phyloP scores from a whole-genome alignment of 768 basidiomycete species.

The Kwoniella botswanensis region DNA sequence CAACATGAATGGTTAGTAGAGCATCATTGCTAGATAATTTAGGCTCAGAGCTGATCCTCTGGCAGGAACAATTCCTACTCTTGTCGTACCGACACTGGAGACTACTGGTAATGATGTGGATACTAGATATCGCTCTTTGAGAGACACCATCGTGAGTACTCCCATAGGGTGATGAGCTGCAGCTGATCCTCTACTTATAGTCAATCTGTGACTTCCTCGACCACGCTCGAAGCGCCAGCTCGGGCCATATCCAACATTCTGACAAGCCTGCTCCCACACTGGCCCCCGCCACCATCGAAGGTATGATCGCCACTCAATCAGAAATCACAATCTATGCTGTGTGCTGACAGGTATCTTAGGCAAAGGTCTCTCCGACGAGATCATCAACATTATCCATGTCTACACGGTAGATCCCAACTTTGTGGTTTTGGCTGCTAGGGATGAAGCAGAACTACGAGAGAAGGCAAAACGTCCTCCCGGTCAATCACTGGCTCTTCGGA shows the following conservation, averaged over 20 bases:
- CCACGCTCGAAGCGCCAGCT: constrained; percentile 73
- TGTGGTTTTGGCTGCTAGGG: constrained; percentile 67
- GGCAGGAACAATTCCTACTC: constrained; percentile 75
- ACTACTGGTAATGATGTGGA: constrained; percentile 73
- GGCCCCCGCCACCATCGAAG: constrained; percentile 80
- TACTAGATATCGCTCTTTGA: constrained; percentile 78
- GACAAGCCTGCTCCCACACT: constrained; percentile 74
- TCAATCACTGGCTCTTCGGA: constrained; percentile 62
- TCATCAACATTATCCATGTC: constrained; percentile 69
- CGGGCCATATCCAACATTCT: constrained; percentile 74
- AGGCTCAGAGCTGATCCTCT: background rate
- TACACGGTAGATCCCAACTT: constrained; percentile 70
- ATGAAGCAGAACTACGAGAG: constrained; percentile 63
- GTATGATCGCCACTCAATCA: constrained; percentile 50
- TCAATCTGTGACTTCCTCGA: constrained; percentile 79
- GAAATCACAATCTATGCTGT: too few species aligned
- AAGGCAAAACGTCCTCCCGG: constrained; percentile 60
- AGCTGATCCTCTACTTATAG: constrained; percentile 59
- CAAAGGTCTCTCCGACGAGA: constrained; percentile 60
- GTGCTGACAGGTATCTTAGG: constrained; percentile 22
- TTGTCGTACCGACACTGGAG: constrained; percentile 81
- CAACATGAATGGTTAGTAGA: constrained; percentile 70
- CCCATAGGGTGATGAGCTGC: background rate
- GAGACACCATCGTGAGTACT: constrained; percentile 69
- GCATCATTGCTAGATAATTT: background rate